These are phyloP conservation scores for Kwoniella bestiolae DNA, from an alignment of 768 basidiomycete genomes.

Conservation along the genomic window DNA sequence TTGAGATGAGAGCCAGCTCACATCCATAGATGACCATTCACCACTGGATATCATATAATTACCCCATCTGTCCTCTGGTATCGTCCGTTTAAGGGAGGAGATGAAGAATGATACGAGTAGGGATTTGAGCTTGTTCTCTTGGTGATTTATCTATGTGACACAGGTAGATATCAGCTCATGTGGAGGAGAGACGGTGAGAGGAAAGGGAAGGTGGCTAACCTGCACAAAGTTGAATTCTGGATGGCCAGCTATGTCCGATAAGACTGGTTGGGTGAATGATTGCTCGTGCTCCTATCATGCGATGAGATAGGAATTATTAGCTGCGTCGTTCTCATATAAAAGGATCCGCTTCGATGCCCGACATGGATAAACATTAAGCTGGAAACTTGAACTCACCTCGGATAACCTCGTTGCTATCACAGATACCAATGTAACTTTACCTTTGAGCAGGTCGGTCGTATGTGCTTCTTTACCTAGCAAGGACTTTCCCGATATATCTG, in stretches of 20 bases:
- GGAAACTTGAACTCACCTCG: conserved; percentile 71
- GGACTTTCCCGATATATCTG: conserved; percentile 76
- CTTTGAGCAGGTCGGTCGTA: conserved; percentile 76
- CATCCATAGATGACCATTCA: conserved; percentile 50
- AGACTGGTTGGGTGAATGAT: conserved; percentile 63
- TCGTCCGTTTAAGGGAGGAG: conserved; percentile 69
- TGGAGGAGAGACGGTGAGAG: not conserved
- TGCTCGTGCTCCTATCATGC: conserved; percentile 68
- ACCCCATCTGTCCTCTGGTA: conserved; percentile 65
- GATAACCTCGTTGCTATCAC: conserved; percentile 87
- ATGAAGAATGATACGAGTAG: conserved; percentile 84
- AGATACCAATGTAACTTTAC: conserved; percentile 76
- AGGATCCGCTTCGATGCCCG: too few relatives aligned
- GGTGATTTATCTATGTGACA: conserved; percentile 73
- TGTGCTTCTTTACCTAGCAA: conserved; percentile 67
- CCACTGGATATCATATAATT: conserved; percentile 52
- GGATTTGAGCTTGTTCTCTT: conserved; percentile 90
- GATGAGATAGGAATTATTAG: not conserved
- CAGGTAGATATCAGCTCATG: not conserved
- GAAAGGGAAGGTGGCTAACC: conserved; percentile 30
- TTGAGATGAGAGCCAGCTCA: conserved; percentile 7
- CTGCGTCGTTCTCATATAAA: not conserved
- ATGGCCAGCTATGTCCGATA: conserved; percentile 48
- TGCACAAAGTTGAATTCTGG: conserved; percentile 52
- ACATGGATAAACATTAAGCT: too few relatives aligned